Conservation (phyloP, 106 monocot species). For the Chionographis japonica region DNA sequence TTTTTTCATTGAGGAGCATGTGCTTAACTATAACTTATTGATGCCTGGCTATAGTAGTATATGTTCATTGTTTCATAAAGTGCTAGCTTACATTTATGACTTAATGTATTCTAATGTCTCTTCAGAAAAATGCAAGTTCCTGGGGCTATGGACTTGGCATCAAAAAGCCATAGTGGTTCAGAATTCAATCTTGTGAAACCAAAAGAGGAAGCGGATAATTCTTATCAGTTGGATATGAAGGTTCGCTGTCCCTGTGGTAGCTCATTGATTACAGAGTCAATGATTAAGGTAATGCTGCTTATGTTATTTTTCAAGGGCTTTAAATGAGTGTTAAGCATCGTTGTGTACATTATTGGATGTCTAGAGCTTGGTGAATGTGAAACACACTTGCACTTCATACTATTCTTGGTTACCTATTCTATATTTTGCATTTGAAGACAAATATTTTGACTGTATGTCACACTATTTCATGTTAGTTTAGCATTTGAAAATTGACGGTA, state of each 20-base stretch:
- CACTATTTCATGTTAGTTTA: no score
- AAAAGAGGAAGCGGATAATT: slow-evolving; percentile 51
- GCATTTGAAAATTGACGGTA: no score
- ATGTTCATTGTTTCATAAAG: neutral
- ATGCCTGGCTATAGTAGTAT: neutral
- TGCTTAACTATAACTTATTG: no score
- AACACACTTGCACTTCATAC: neutral
- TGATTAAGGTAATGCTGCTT: slow-evolving; percentile 58
- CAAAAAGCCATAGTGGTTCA: slow-evolving; percentile 55
- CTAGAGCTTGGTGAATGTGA: no score
- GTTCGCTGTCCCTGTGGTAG: slow-evolving; percentile 78
- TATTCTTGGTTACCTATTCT: no score
- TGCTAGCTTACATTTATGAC: no score
- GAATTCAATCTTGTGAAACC: slow-evolving; percentile 50
- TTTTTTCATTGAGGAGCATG: no score
- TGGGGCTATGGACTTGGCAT: slow-evolving; percentile 63
- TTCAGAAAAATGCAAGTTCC: slow-evolving; percentile 83
- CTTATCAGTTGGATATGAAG: slow-evolving; percentile 34
- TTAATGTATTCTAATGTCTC: slow-evolving; percentile 3
- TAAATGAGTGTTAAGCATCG: no score
- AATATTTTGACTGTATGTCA: no score
- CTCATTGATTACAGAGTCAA: slow-evolving; percentile 54
- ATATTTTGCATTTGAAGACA: no score
- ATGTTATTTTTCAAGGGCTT: neutral
- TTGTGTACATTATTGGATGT: no score